phyloP scores from a whole-genome alignment of 75 land plant species.

The Picea glauca region DNA sequence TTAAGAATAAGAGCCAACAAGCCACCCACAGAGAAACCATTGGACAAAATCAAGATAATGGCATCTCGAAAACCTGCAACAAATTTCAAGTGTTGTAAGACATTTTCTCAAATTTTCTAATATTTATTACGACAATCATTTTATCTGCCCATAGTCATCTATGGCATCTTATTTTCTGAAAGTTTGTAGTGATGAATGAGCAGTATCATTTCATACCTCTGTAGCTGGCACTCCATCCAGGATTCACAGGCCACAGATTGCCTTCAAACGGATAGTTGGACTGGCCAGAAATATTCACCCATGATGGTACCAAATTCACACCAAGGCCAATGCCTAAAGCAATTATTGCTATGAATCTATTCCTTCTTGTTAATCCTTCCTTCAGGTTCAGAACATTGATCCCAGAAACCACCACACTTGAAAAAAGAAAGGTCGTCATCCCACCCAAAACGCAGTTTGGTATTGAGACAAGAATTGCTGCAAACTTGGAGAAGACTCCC shows the following conservation, averaged over 20 bases:
- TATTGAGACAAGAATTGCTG: conserved; percentile 32
- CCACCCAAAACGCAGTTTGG: conserved; percentile 36
- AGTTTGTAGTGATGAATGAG: background rate
- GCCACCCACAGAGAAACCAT: conserved; percentile 36
- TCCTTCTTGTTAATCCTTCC: conserved; percentile 29
- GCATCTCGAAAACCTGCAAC: conserved; percentile 36
- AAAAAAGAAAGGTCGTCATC: conserved; percentile 34
- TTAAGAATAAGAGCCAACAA: conserved; percentile 27
- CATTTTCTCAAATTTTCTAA: background rate
- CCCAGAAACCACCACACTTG: conserved; percentile 34
- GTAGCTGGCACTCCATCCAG: conserved; percentile 28
- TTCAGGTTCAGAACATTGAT: conserved; percentile 25
- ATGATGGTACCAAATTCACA: conserved; percentile 30
- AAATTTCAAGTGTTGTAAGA: background rate
- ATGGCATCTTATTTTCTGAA: too few relatives aligned
- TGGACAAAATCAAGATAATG: conserved; percentile 21
- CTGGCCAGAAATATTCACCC: conserved; percentile 40
- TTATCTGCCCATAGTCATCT: too few relatives aligned
- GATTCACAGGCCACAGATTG: conserved; percentile 36
- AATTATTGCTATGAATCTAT: conserved; percentile 32
- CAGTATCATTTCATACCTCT: conserved; percentile 27
- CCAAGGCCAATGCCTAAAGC: conserved; percentile 38
- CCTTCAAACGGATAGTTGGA: conserved; percentile 24
- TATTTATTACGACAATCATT: background rate
- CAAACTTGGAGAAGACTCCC: conserved; percentile 34